A percentile compares a stretch with the other conserved stretches of the same genome.
Evolutionary conservation across 345 rosid species (phyloP).

Genomic region (Lepidium sativum): DNA sequence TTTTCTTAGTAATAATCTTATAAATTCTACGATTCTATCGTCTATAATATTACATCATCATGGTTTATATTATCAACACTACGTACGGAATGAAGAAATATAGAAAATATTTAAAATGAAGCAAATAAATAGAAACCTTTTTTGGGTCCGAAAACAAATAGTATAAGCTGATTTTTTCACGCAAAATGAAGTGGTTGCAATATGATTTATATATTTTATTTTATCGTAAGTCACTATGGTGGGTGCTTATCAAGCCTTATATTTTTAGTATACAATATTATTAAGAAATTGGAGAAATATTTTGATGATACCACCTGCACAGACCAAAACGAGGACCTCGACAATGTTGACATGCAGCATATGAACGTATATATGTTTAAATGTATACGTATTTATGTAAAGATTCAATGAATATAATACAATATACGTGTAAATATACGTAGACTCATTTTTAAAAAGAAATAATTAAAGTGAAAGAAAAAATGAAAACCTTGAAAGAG

Average conservation of each 20-base stretch:
- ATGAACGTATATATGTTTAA: neutral
- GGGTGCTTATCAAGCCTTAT: neutral
- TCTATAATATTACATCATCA: neutral
- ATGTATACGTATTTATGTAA: neutral
- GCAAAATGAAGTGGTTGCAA: neutral
- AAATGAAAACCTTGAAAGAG: slow-evolving; percentile 1
- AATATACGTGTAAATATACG: neutral
- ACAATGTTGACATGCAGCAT: slow-evolving; percentile 1
- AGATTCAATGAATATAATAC: neutral
- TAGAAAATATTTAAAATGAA: neutral
- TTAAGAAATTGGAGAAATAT: neutral
- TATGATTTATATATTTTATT: neutral
- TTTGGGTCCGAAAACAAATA: too few relatives aligned
- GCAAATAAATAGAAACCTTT: neutral
- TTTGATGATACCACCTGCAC: neutral
- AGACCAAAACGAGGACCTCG: slow-evolving; percentile 1
- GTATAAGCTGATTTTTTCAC: neutral
- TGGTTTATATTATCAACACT: neutral
- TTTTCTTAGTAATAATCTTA: too few relatives aligned
- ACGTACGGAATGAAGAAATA: neutral
- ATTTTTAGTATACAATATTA: too few relatives aligned
- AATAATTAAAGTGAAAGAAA: neutral
- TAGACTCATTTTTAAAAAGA: neutral
- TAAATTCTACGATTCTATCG: too few relatives aligned
- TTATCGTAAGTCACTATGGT: neutral